phyloP scores from a whole-genome alignment of 208 protist genomes.

The Trypanosoma cruzi region DNA sequence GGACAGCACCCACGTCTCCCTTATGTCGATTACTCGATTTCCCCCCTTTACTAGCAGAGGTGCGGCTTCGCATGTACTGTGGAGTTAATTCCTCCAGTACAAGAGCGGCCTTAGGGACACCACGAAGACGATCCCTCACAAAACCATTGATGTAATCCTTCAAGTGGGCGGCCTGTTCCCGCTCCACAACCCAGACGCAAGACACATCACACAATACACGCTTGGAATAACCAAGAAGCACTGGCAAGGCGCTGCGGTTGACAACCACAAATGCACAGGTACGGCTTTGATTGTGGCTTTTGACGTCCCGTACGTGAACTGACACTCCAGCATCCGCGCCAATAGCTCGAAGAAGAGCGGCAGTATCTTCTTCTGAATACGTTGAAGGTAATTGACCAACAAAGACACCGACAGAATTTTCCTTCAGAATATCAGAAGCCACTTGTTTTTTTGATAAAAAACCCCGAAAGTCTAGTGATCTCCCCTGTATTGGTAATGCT shows the following conservation, averaged over 20 bases:
- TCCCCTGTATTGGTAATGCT: conserved; percentile 40
- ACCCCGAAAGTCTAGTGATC: conserved; percentile 54
- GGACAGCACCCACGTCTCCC: not conserved
- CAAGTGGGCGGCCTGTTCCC: conserved; percentile 37
- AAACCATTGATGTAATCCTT: conserved; percentile 57
- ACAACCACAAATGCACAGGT: conserved; percentile 88
- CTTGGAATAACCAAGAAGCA: conserved; percentile 68
- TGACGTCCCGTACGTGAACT: conserved; percentile 77
- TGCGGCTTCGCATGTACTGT: conserved; percentile 25
- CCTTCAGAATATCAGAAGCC: conserved; percentile 34
- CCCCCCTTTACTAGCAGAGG: conserved; percentile 2
- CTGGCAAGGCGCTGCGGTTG: conserved; percentile 50
- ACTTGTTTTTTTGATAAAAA: conserved; percentile 43
- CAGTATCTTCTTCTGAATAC: conserved; percentile 75
- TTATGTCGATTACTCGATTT: not conserved
- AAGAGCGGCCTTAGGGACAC: conserved; percentile 79
- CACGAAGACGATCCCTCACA: conserved; percentile 60
- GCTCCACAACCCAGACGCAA: conserved; percentile 72
- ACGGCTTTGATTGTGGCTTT: conserved; percentile 77
- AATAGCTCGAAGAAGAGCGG: conserved; percentile 65
- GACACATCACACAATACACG: conserved; percentile 79
- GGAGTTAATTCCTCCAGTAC: conserved; percentile 74
- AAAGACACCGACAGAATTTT: conserved; percentile 72
- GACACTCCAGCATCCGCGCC: conserved; percentile 44
- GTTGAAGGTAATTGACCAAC: conserved; percentile 79